phyloP scores from a whole-genome alignment of 768 basidiomycete species.

The Chalciporus sphaerocephalus region DNA sequence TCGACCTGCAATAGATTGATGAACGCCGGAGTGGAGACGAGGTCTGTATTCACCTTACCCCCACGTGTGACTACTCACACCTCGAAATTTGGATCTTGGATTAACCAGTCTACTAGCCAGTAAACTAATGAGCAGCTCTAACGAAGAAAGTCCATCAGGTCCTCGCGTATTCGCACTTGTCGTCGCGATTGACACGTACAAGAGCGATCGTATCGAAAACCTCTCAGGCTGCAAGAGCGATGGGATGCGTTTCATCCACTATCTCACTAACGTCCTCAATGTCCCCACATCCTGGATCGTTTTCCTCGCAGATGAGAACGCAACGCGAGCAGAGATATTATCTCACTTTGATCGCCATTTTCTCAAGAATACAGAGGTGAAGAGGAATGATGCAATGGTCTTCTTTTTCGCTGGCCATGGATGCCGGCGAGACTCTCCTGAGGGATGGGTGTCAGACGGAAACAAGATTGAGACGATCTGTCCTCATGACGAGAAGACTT shows the following conservation, averaged over 20 bases:
- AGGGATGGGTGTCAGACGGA: constrained; percentile 16
- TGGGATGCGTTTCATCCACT: constrained; percentile 11
- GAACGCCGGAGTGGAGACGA: too few species aligned
- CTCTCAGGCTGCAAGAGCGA: constrained; percentile 19
- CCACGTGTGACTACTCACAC: too few species aligned
- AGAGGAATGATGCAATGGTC: constrained; percentile 15
- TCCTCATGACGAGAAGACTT: constrained; percentile 7
- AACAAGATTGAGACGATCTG: constrained; percentile 16
- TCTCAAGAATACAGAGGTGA: constrained; percentile 3
- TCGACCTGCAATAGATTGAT: too few species aligned
- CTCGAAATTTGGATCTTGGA: too few species aligned
- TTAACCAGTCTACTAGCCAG: too few species aligned
- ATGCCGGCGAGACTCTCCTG: constrained; percentile 3
- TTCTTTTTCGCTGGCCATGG: constrained; percentile 22
- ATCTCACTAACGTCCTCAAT: constrained; percentile 10
- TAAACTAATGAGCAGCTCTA: too few species aligned
- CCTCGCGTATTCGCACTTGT: constrained; percentile 20
- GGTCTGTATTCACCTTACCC: too few species aligned
- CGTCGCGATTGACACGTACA: constrained; percentile 14
- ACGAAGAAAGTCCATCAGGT: too few species aligned
- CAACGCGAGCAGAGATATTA: constrained; percentile 9
- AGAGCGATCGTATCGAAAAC: fast-evolving
- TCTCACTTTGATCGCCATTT: constrained; percentile 10
- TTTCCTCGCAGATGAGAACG: constrained; percentile 14
- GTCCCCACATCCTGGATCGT: constrained; percentile 10